phyloP scores from a whole-genome alignment of 257 asterid genomes.

The Gentiana dahurica region DNA sequence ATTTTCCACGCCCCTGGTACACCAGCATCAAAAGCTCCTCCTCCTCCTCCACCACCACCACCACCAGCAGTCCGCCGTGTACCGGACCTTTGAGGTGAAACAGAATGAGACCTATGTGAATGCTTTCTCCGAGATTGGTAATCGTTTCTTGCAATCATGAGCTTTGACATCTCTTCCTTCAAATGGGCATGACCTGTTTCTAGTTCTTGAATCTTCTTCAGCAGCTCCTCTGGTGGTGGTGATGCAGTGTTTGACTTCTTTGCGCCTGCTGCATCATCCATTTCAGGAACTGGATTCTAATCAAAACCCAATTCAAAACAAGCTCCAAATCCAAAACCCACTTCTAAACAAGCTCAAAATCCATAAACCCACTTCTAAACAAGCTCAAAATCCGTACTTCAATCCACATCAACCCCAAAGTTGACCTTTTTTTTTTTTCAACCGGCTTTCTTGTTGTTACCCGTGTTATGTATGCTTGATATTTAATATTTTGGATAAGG shows the following conservation, averaged over 20 bases:
- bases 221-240: slow-evolving; percentile 59
- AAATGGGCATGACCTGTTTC: slow-evolving; percentile 75
- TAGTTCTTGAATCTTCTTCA: slow-evolving; percentile 79
- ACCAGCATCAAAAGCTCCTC: slow-evolving; percentile 25
- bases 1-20: slow-evolving; percentile 33
- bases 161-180: slow-evolving; percentile 72
- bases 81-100: slow-evolving; percentile 61
- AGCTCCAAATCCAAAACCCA: no score
- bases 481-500: no score
- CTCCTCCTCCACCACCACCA: slow-evolving; percentile 17
- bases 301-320: no score
- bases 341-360: no score
- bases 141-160: slow-evolving; percentile 29
- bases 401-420: not conserved
- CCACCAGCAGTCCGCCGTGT: slow-evolving; percentile 26
- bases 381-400: slow-evolving; percentile 4
- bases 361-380: no score
- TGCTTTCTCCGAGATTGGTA: slow-evolving; percentile 13
- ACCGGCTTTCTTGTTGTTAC: no score
- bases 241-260: slow-evolving; percentile 10
- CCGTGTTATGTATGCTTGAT: no score
- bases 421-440: no score
- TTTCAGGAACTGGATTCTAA: not conserved
- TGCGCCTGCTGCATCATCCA: slow-evolving; percentile 23
- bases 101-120: slow-evolving; percentile 55